Evolutionary conservation across 176 grass and related monocot genomes (phyloP), one percentile per base, ranked within the genome.

Genomic region (Eleusine indica): DNA sequence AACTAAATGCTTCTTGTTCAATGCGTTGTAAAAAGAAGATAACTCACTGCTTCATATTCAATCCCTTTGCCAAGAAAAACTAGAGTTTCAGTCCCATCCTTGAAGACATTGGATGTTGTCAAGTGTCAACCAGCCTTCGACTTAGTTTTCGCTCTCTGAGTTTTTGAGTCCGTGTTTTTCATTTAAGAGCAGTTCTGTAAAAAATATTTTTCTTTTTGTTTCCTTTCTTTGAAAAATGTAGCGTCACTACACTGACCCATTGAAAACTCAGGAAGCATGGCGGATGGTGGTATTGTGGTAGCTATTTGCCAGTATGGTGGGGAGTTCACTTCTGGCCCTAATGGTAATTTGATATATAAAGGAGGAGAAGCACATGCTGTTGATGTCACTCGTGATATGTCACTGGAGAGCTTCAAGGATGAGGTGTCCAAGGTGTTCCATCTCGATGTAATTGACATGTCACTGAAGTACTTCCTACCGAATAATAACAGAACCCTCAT

Each of bases 291-390:
- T 60, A 73, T 82, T 74, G 68, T 95, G 49, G 91, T 98, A 6
- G 93, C 93, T 32, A 93, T 98, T 81, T 98, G 96, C 87, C 93
- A 95, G 68, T 87, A 95, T 42, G 96, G 96, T 37, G 96, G 96
- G 64, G 93, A 98, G 75, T 98, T 98, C 84, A 85, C 89, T 65
- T 85, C 87, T 22, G 92, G 84, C 47, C 56, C 58, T 73, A 94
- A 90, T 67, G 93, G 96, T 37, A 88, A 88, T 76, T 66, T 98
- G 73, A 85, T 90, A 68, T 98, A 98, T 87, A 88, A 88, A 78
- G 96, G 96, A 48, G 96, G 96, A 74, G 96, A 98, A 82, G 96
- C 93, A 5, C 96, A 98, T 40, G 96, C 96, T 18, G 79, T 95
- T 46, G 93, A 98, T 29, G 87, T 98, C 69, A 84, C 81, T 10